phyloP scores from a whole-genome alignment of 2,329 filamentous ascomycete species.

The Lecanicillium sp. region DNA sequence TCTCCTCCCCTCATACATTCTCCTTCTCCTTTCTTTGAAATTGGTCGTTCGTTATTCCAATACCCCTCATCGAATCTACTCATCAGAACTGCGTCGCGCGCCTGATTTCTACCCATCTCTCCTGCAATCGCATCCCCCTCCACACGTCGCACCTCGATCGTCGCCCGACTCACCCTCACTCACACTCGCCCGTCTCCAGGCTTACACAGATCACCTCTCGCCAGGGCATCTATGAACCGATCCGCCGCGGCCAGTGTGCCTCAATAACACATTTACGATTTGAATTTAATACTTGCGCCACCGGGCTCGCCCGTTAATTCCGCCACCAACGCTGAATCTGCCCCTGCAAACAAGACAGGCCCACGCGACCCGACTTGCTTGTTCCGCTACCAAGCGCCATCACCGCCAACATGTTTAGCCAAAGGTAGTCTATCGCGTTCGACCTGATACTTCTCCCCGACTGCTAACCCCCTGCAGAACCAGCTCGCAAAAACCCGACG shows the following conservation, averaged over 20 bases:
- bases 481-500: conserved; percentile 77
- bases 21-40: neutral
- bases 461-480: conserved; percentile 42
- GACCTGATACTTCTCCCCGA: neutral
- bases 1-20: neutral
- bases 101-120: neutral
- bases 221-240: conserved; percentile 10
- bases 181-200: conserved; percentile 1
- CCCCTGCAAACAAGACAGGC: conserved; percentile 4
- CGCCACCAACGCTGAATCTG: neutral
- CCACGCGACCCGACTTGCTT: conserved; percentile 6
- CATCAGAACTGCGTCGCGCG: neutral
- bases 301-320: neutral
- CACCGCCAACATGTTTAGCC: conserved; percentile 14
- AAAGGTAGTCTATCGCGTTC: conserved; percentile 8
- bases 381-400: neutral
- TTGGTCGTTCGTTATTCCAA: conserved; percentile 1
- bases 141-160: neutral
- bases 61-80: neutral
- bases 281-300: neutral
- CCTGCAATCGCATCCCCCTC: conserved; percentile 5
- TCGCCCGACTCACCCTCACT: neutral
- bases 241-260: conserved; percentile 5
- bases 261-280: neutral
- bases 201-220: neutral